phyloP scores from a whole-genome alignment of 2,329 filamentous ascomycete genomes.

The Dactylonectria macrodidyma region DNA sequence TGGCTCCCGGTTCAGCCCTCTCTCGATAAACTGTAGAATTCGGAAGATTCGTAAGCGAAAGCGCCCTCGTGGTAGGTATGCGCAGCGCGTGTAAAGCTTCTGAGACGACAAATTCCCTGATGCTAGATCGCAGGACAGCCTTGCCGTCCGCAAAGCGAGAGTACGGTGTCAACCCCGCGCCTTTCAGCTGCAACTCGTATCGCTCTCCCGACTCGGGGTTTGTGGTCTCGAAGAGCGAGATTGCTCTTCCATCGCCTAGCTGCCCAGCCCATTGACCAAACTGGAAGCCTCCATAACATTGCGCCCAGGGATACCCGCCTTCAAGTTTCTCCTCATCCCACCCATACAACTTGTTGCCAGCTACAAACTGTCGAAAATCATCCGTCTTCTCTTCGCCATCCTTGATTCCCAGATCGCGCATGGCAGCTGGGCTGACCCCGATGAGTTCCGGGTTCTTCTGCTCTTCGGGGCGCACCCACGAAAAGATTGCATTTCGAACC shows the following conservation, averaged over 20 bases:
- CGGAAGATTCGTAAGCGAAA: conserved; percentile 85
- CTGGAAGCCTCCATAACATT: conserved; percentile 92
- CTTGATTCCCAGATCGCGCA: conserved; percentile 85
- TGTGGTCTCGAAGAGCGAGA: conserved; percentile 91
- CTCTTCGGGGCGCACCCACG: conserved; percentile 87
- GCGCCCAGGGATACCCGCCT: conserved; percentile 95
- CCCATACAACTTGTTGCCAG: conserved; percentile 87
- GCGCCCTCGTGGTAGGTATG: conserved; percentile 88
- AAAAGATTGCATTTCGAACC: conserved; percentile 89
- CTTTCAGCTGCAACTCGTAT: conserved; percentile 95
- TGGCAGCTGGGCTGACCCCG: conserved; percentile 82
- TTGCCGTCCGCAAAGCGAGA: conserved; percentile 97
- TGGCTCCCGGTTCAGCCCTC: conserved; percentile 88
- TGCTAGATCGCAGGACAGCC: conserved; percentile 91
- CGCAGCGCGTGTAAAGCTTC: conserved; percentile 88
- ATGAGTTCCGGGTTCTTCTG: conserved; percentile 83
- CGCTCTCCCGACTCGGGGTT: conserved; percentile 79
- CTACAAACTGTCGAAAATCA: conserved; percentile 83
- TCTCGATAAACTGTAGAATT: conserved; percentile 83
- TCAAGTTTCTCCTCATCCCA: conserved; percentile 77
- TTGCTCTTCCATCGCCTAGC: conserved; percentile 93
- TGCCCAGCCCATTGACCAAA: conserved; percentile 95
- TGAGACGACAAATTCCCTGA: conserved; percentile 93
- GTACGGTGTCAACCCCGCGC: conserved; percentile 93
- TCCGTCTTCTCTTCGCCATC: conserved; percentile 77